These are phyloP conservation scores for Phytophthora sp. DNA, from an alignment of 352 stramenopile genomes.

Conservation along the genomic window DNA sequence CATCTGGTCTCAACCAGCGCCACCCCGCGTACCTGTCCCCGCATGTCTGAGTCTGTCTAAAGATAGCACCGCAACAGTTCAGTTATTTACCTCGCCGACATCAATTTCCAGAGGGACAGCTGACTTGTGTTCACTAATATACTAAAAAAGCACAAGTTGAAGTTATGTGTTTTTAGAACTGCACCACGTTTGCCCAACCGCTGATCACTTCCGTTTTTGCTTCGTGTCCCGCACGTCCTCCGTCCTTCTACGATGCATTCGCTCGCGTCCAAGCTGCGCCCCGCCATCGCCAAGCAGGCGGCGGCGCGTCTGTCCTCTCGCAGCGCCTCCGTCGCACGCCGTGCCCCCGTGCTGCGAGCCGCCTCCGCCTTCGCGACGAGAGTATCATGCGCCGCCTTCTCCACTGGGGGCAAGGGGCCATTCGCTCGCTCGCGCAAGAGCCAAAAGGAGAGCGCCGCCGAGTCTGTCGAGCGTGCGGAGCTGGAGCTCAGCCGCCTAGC, in stretches of 20 bases:
- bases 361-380: background rate
- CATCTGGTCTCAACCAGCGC: background rate
- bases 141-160: conserved; percentile 10
- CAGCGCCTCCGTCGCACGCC: conserved; percentile 6
- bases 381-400: background rate
- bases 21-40: conserved; percentile 30
- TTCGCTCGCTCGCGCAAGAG: conserved; percentile 35
- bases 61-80: background rate
- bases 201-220: conserved; percentile 28
- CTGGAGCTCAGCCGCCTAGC: conserved; percentile 64
- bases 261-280: conserved; percentile 24
- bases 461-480: conserved; percentile 10
- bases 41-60: conserved; percentile 21
- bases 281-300: background rate
- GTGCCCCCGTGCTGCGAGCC: conserved; percentile 11
- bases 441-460: conserved; percentile 3
- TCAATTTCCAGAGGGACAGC: too few species aligned
- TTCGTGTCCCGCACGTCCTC: background rate
- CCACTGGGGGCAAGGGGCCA: conserved; percentile 25
- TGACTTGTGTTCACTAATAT: too few species aligned
- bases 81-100: too few species aligned
- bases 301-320: conserved; percentile 2
- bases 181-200: conserved; percentile 2
- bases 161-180: conserved; percentile 5
- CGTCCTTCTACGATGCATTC: conserved; percentile 19